Conservation (phyloP, 306 rosid genomes). For the Carpinus viminea region DNA sequence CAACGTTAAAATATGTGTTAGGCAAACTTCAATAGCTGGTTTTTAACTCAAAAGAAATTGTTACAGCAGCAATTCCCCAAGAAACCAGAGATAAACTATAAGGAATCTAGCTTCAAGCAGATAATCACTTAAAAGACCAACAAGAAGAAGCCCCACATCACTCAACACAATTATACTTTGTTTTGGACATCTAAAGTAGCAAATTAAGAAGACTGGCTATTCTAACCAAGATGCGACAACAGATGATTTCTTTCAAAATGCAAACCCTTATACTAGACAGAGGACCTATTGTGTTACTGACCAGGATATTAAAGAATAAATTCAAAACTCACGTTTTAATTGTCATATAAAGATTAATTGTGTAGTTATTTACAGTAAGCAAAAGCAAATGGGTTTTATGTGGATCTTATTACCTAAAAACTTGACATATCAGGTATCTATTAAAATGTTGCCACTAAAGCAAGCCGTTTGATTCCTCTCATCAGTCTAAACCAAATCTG, state of each 20-base stretch:
- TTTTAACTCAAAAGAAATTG: not conserved
- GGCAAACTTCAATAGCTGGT: not conserved
- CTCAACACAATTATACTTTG: not conserved
- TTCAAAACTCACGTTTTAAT: not conserved
- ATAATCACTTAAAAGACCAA: not conserved
- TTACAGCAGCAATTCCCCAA: not conserved
- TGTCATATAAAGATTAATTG: not conserved
- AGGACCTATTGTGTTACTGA: not conserved
- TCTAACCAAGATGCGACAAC: not conserved
- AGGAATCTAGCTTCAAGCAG: not conserved
- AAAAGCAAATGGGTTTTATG: not conserved
- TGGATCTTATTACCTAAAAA: not conserved
- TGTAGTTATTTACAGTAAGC: not conserved
- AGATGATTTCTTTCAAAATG: not conserved
- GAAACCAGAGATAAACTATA: not conserved
- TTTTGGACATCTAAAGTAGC: not conserved
- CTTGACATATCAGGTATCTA: not conserved
- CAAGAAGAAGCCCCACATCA: not conserved
- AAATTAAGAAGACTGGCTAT: not conserved
- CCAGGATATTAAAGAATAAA: not conserved
- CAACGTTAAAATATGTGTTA: not conserved
- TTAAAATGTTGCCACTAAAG: not conserved
- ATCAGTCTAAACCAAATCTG: slow-evolving; percentile 1
- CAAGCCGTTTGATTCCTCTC: not conserved
- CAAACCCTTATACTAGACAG: not conserved